phyloP scores from a whole-genome alignment of 2,329 filamentous ascomycete genomes.

The Plectosphaerella sp. region DNA sequence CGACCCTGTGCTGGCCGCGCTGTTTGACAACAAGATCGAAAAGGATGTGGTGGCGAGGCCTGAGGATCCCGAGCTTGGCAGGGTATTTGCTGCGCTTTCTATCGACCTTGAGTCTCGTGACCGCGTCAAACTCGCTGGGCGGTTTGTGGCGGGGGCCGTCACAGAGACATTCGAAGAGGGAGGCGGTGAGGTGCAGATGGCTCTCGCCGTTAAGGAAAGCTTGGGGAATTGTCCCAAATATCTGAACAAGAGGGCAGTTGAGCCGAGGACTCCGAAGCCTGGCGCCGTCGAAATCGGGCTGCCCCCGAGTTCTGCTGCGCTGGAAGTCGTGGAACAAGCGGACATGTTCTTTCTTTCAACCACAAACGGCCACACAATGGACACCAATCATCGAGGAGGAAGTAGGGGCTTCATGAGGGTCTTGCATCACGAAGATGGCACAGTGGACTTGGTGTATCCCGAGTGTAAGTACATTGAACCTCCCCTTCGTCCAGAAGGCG shows the following conservation, averaged over 20 bases:
- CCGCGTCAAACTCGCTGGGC: conserved; percentile 69
- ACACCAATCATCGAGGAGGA: conserved; percentile 78
- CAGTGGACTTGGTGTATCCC: conserved; percentile 62
- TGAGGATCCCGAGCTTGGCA: conserved; percentile 30
- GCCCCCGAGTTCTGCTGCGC: conserved; percentile 46
- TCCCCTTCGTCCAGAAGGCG: background rate
- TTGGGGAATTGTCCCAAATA: conserved; percentile 88
- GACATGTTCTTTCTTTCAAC: conserved; percentile 79
- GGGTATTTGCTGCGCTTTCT: conserved; percentile 46
- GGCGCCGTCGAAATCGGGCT: conserved; percentile 26
- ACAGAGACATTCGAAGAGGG: conserved; percentile 24
- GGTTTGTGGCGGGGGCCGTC: conserved; percentile 61
- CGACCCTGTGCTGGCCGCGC: conserved; percentile 66
- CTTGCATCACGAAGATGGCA: conserved; percentile 45
- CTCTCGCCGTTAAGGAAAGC: conserved; percentile 66
- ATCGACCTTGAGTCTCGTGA: conserved; percentile 65
- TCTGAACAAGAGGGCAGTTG: conserved; percentile 67
- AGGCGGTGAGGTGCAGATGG: conserved; percentile 44
- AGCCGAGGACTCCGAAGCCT: conserved; percentile 48
- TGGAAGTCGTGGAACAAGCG: conserved; percentile 55
- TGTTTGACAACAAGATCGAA: conserved; percentile 46
- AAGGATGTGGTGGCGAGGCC: conserved; percentile 29
- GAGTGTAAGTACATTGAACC: conserved; percentile 48
- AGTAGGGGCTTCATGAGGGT: conserved; percentile 70
- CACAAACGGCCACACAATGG: conserved; percentile 65